These are phyloP conservation scores for Fusarium neocosmosporiellum DNA, from an alignment of 2,329 filamentous ascomycete species.

Conservation along the genomic window DNA sequence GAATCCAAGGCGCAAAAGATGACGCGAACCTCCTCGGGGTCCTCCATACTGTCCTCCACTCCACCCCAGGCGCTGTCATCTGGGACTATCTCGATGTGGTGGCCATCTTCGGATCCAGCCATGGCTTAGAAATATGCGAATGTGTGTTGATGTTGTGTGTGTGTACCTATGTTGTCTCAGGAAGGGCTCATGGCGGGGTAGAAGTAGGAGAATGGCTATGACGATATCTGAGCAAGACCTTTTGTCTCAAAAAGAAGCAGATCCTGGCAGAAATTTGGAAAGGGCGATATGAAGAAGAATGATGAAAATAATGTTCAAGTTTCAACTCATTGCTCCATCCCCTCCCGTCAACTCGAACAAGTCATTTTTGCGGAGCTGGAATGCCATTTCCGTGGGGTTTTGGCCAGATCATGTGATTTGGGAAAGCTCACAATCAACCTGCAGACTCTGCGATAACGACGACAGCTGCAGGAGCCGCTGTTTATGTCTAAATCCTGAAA, in stretches of 20 bases:
- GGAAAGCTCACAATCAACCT: background rate
- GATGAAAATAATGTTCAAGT: background rate
- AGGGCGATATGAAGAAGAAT: background rate
- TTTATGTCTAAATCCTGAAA: background rate
- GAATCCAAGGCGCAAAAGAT: slow-evolving; percentile 88
- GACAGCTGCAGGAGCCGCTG: background rate
- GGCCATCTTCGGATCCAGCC: slow-evolving; percentile 34
- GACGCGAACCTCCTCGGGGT: slow-evolving; percentile 83
- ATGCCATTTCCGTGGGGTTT: slow-evolving; percentile 26
- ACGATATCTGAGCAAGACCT: background rate
- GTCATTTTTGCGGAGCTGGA: slow-evolving; percentile 25
- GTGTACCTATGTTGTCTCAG: slow-evolving; percentile 11
- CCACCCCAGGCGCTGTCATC: slow-evolving; percentile 66
- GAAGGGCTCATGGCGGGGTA: slow-evolving; percentile 28
- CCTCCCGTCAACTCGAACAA: slow-evolving; percentile 11
- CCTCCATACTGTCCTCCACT: slow-evolving; percentile 73
- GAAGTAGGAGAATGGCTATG: background rate
- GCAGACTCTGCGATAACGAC: background rate
- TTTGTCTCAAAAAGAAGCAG: background rate
- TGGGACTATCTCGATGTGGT: slow-evolving; percentile 32
- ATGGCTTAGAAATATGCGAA: slow-evolving; percentile 25
- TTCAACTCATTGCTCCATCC: slow-evolving; percentile 5
- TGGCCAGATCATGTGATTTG: slow-evolving; percentile 36
- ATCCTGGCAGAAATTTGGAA: background rate
- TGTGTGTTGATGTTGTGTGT: slow-evolving; percentile 6